A percentile compares a stretch with the other conserved stretches of the same genome.
These are phyloP conservation scores for Aleurites moluccanus DNA, from an alignment of 441 rosid species.

Conservation along the genomic window DNA sequence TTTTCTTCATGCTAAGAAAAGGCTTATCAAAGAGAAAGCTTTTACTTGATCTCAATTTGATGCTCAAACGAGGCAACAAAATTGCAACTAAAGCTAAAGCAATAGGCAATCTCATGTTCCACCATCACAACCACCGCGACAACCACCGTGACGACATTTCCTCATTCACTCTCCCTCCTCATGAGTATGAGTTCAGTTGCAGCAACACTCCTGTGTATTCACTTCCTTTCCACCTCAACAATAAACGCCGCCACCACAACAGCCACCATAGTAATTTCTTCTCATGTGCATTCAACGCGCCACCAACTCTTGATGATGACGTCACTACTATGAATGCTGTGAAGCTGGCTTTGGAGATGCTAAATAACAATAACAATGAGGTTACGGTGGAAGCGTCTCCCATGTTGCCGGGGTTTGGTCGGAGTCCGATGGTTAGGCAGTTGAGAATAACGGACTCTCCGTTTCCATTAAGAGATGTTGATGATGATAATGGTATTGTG, in stretches of 20 bases:
- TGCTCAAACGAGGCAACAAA: slow-evolving; percentile 77
- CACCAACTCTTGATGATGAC: slow-evolving; percentile 58
- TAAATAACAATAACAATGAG: slow-evolving; percentile 40
- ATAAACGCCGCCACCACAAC: slow-evolving; percentile 35
- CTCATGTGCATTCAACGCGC: slow-evolving; percentile 55
- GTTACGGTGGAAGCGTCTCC: slow-evolving; percentile 55
- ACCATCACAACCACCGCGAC: slow-evolving; percentile 51
- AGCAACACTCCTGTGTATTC: slow-evolving; percentile 69
- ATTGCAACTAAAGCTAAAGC: slow-evolving; percentile 72
- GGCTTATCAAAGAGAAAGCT: slow-evolving; percentile 68
- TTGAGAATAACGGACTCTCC: slow-evolving; percentile 94
- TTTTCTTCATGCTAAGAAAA: slow-evolving; percentile 67
- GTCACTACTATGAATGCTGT: slow-evolving; percentile 34
- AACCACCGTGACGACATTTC: no score
- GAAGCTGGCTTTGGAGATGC: slow-evolving; percentile 54
- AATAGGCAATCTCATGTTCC: slow-evolving; percentile 61
- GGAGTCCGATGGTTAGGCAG: slow-evolving; percentile 68
- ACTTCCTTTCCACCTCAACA: slow-evolving; percentile 37
- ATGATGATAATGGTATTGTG: slow-evolving; percentile 47
- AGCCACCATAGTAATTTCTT: slow-evolving; percentile 35
- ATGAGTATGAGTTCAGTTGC: slow-evolving; percentile 94
- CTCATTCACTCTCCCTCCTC: slow-evolving; percentile 23
- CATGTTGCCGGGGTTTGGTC: slow-evolving; percentile 66
- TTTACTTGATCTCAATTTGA: slow-evolving; percentile 61
- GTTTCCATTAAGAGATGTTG: slow-evolving; percentile 59